These are phyloP conservation scores for Penicillium riverlandense DNA, from an alignment of 495 filamentous ascomycete genomes.

Conservation along the genomic window DNA sequence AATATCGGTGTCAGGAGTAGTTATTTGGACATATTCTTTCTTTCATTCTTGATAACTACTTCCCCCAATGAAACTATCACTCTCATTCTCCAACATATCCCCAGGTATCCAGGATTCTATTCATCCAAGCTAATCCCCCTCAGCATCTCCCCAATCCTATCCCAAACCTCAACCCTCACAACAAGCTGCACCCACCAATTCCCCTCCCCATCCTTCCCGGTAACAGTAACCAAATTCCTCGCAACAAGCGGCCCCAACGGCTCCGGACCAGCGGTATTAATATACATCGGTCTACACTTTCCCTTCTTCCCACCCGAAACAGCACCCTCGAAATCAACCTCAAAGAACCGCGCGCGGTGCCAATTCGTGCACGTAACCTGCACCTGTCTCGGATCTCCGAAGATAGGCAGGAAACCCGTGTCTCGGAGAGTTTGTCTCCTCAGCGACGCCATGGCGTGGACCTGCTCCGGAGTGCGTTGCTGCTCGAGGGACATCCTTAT, in stretches of 20 bases:
- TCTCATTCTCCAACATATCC: not conserved
- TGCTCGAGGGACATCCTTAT: no score
- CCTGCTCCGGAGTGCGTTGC: no score
- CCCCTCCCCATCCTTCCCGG: slow-evolving; percentile 1
- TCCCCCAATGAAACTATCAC: slow-evolving; percentile 2
- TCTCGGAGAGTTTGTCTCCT: no score
- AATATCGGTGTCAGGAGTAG: not conserved
- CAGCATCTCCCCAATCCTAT: slow-evolving; percentile 1
- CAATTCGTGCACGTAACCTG: slow-evolving; percentile 32
- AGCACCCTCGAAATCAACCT: slow-evolving; percentile 32
- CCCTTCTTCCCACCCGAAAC: slow-evolving; percentile 3
- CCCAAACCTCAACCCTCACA: slow-evolving; percentile 3
- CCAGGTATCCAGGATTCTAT: not conserved
- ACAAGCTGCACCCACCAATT: slow-evolving; percentile 5
- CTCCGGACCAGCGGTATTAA: not conserved
- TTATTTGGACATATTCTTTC: not conserved
- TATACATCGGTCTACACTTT: no score
- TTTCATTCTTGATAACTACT: not conserved
- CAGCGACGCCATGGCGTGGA: no score
- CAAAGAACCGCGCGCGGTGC: slow-evolving; percentile 31
- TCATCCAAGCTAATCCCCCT: not conserved
- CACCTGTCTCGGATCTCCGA: slow-evolving; percentile 13
- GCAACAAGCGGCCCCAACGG: not conserved
- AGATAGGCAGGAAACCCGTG: no score
- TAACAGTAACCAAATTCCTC: slow-evolving; percentile 4